Evolutionary conservation across 257 asterid genomes (phyloP).

Genomic region (Solanum commersonii): DNA sequence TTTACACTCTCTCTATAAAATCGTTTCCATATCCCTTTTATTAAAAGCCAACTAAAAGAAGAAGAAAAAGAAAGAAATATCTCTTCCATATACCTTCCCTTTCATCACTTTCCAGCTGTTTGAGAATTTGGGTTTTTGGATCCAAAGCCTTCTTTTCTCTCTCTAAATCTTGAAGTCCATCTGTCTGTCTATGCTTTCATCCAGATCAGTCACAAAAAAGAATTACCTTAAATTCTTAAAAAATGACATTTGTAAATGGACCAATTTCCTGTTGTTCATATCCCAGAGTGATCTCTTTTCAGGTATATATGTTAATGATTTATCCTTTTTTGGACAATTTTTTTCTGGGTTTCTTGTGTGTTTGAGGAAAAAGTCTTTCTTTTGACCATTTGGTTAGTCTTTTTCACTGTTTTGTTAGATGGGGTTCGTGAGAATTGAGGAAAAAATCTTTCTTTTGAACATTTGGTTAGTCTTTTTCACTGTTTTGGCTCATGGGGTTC

Average conservation of each 20-base stretch:
- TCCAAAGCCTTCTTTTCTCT: not conserved
- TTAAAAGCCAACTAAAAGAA: not conserved
- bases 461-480: not conserved
- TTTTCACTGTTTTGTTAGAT: no score
- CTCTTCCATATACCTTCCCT: slow-evolving; percentile 2
- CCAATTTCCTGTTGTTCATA: not conserved
- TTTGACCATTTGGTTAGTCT: no score
- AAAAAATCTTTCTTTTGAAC: not conserved
- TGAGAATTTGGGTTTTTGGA: not conserved
- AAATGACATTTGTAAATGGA: not conserved
- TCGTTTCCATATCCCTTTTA: not conserved
- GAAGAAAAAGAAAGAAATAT: not conserved
- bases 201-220: not conserved
- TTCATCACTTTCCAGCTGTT: slow-evolving; percentile 5
- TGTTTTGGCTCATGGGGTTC: not conserved
- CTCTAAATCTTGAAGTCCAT: not conserved
- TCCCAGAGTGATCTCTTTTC: not conserved
- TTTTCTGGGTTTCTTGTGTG: not conserved
- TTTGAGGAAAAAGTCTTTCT: not conserved
- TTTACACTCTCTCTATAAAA: not conserved
- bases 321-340: not conserved
- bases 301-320: not conserved
- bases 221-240: not conserved
- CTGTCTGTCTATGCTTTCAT: not conserved
- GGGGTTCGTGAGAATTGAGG: no score